Conservation (phyloP, 164 flowering plant species). For the Magnolia kwangsiensis region DNA sequence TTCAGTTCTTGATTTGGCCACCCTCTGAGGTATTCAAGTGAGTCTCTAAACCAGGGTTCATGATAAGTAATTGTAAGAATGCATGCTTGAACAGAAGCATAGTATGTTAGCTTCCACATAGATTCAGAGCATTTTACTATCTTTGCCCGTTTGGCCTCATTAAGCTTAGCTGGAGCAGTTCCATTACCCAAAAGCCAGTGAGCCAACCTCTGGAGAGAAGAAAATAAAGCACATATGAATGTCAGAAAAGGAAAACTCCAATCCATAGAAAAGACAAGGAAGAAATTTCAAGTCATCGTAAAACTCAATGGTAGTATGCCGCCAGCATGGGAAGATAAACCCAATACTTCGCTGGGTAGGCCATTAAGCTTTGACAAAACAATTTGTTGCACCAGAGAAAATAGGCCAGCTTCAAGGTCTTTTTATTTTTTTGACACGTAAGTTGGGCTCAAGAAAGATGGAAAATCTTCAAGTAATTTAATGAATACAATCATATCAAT, state of each 20-base stretch:
- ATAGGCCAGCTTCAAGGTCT: too few species aligned
- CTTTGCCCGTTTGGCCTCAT: slow-evolving; percentile 48
- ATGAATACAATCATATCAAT: background rate
- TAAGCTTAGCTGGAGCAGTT: slow-evolving; percentile 28
- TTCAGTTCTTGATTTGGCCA: slow-evolving; percentile 88
- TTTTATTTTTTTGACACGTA: too few species aligned
- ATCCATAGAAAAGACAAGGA: background rate
- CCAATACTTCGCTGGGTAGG: background rate
- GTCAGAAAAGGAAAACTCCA: background rate
- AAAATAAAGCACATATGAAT: background rate
- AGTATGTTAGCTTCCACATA: slow-evolving; percentile 89
- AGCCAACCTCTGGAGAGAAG: slow-evolving; percentile 57
- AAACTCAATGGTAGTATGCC: background rate
- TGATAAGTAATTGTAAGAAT: slow-evolving; percentile 41
- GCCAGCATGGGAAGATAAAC: background rate
- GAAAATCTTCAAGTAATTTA: background rate
- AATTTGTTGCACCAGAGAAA: background rate
- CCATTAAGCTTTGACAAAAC: background rate
- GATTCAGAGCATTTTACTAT: slow-evolving; percentile 81
- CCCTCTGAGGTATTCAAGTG: slow-evolving; percentile 56
- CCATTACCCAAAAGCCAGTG: slow-evolving; percentile 47
- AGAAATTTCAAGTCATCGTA: background rate
- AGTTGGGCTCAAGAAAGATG: background rate
- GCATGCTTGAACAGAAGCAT: slow-evolving; percentile 54
- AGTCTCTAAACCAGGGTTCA: slow-evolving; percentile 78